Conservation (phyloP, 805 yeast species). For the Starmerella etchellsii region DNA sequence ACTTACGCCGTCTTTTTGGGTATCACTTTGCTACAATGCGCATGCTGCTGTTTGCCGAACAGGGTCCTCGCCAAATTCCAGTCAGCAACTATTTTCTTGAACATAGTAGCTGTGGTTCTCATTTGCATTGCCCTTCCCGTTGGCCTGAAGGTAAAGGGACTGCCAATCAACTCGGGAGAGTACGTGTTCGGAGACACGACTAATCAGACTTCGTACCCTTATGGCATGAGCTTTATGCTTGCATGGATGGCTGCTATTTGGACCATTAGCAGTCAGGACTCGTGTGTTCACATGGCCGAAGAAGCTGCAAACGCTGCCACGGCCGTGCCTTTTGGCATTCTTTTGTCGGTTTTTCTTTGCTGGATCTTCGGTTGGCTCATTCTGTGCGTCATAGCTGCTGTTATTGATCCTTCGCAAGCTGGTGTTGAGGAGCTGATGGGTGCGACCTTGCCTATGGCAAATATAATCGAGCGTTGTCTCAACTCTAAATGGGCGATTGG, state of each 20-base stretch:
- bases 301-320: constrained; percentile 51
- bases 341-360: constrained; percentile 45
- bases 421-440: constrained; percentile 32
- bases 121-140: constrained; percentile 54
- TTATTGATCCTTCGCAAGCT: constrained; percentile 33
- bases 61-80: constrained; percentile 46
- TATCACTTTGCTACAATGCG: constrained; percentile 40
- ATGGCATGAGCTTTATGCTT: constrained; percentile 43
- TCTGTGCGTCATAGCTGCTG: constrained; percentile 40
- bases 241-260: constrained; percentile 58
- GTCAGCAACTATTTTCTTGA: constrained; percentile 42
- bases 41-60: constrained; percentile 45
- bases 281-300: constrained; percentile 61
- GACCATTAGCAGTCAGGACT: constrained; percentile 65
- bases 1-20: constrained; percentile 57
- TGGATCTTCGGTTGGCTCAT: constrained; percentile 47
- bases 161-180: constrained; percentile 35
- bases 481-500: constrained; percentile 57
- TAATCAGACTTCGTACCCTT: constrained; percentile 42
- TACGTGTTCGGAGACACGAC: constrained; percentile 44
- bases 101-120: constrained; percentile 39
- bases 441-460: constrained; percentile 55
- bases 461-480: constrained; percentile 46
- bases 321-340: constrained; percentile 54
- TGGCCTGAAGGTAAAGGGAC: constrained; percentile 28